These are phyloP conservation scores for Cercospora beticola DNA, from an alignment of 2,329 filamentous ascomycete species.

Conservation along the genomic window DNA sequence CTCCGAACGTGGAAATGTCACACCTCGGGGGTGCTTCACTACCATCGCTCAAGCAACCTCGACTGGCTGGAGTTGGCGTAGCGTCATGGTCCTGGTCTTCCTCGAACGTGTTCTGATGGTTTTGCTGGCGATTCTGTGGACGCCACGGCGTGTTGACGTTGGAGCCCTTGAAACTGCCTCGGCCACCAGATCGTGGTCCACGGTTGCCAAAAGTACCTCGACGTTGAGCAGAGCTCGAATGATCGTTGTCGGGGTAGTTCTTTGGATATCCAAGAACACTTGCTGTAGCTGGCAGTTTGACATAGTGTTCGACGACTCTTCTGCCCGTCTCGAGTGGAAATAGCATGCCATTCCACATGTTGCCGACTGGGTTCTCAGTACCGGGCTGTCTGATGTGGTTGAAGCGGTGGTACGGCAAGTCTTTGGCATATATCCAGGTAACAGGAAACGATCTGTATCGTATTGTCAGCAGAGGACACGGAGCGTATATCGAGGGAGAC, in stretches of 20 bases:
- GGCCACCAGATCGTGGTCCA: conserved; percentile 17
- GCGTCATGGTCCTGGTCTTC: conserved; percentile 6
- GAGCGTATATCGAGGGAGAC: conserved; percentile 4
- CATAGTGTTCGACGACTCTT: conserved; percentile 31
- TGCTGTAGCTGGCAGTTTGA: conserved; percentile 24
- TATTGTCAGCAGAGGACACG: conserved; percentile 11
- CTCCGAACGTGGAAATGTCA: background rate
- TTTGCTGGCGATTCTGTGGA: background rate
- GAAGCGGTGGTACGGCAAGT: conserved; percentile 32
- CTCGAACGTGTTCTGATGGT: background rate
- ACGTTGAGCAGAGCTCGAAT: background rate
- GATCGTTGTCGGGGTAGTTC: conserved; percentile 19
- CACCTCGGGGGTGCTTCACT: conserved; percentile 5
- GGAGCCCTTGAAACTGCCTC: conserved; percentile 17
- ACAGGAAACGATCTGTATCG: conserved; percentile 31
- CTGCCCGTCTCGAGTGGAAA: conserved; percentile 30
- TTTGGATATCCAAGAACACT: conserved; percentile 26
- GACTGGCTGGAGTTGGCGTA: conserved; percentile 14
- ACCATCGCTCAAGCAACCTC: conserved; percentile 5
- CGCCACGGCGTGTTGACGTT: conserved; percentile 11
- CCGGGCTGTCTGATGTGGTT: conserved; percentile 27
- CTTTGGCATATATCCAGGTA: conserved; percentile 35
- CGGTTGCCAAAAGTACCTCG: conserved; percentile 14
- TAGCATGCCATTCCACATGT: conserved; percentile 40
- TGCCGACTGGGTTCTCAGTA: conserved; percentile 29